Base-by-base conservation (phyloP, 495 filamentous ascomycete genomes). In the Cryomyces antarcticus region DNA sequence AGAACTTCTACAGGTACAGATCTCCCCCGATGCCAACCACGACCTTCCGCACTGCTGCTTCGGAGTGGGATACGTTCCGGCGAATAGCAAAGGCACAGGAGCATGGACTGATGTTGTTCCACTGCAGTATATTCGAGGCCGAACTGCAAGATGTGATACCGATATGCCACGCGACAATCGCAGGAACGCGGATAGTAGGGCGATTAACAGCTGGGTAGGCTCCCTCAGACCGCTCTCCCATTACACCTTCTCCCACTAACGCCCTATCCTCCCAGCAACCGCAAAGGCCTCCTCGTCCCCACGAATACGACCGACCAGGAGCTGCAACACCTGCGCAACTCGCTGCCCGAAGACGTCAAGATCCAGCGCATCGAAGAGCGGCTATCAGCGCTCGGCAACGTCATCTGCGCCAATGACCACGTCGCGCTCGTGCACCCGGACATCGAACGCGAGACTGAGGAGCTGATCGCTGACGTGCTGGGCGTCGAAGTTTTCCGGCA, bases 401-500 rank as follows among this genome's bases (percentile, higher is more conserved):
- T 97, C 31, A 96, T 97, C 53, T 92, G 84, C 50, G 70, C 73
- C 46, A 97, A 97, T 58, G 89, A 97, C 57, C 89, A 96, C 64
- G 85, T 94, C 46, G 89, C 89, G 17, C 74, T 97, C 10, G 77
- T 95, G 41, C 88, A 95, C 57, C 88, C 89, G n/a, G 88, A 96
- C 57, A 68, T 96, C 42, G 88, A 96, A 70, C 80, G 88, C 35
- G 87, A 95, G 53, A 60, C 57, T 10, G 61, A 64, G 44, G 59
- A 63, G 49, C 58, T 64, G 28, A 83, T 97, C 57, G 88, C 89
- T 51, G 89, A 97, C 58, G 82, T 93, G 48, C 75, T 97, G 6
- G 89, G 89, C 42, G 89, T 97, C 43, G 89, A 97, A 64, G 89
- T 97, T 11, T 97, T 96, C 71, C 75, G 92, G 44, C 89, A 97